phyloP scores from a whole-genome alignment of 768 basidiomycete species.

The Xerocomellus intermedius region DNA sequence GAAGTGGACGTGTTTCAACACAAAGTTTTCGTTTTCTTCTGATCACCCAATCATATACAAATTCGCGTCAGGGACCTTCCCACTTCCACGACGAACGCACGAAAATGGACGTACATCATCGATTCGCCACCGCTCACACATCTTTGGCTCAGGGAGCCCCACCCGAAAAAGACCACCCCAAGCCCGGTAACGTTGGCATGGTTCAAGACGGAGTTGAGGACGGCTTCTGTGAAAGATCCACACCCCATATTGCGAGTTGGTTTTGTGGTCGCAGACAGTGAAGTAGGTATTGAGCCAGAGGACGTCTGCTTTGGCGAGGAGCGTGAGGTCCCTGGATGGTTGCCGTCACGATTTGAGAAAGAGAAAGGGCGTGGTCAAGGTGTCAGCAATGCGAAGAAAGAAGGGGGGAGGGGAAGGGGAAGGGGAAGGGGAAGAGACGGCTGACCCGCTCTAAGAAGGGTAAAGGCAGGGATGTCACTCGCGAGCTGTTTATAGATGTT shows the following conservation, averaged over 20 bases:
- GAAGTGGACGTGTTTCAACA: slow-evolving; percentile 43
- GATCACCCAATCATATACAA: neutral
- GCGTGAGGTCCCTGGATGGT: slow-evolving; percentile 59
- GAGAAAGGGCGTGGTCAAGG: no score
- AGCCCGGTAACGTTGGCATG: slow-evolving; percentile 23
- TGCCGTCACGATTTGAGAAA: neutral
- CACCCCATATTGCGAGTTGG: slow-evolving; percentile 79
- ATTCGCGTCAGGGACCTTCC: neutral
- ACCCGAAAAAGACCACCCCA: slow-evolving; percentile 78
- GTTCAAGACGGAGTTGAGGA: slow-evolving; percentile 53
- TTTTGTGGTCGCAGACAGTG: slow-evolving; percentile 73
- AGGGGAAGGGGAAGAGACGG: neutral
- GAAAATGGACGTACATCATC: slow-evolving; percentile 48
- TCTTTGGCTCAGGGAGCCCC: slow-evolving; percentile 78
- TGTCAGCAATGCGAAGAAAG: neutral
- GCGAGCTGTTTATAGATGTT: slow-evolving; percentile 79
- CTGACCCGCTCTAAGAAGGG: slow-evolving; percentile 60
- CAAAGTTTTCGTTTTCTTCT: slow-evolving; percentile 64
- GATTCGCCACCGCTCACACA: slow-evolving; percentile 48
- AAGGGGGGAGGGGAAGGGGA: neutral
- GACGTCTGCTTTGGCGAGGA: slow-evolving; percentile 72
- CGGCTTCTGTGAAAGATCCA: slow-evolving; percentile 76
- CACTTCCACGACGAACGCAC: neutral
- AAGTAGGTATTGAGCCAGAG: slow-evolving; percentile 77
- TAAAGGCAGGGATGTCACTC: slow-evolving; percentile 60